Percentiles rank a stretch among this genome's conserved stretches.
Conservation (phyloP, 768 basidiomycete species). For the Kwoniella sp. region DNA sequence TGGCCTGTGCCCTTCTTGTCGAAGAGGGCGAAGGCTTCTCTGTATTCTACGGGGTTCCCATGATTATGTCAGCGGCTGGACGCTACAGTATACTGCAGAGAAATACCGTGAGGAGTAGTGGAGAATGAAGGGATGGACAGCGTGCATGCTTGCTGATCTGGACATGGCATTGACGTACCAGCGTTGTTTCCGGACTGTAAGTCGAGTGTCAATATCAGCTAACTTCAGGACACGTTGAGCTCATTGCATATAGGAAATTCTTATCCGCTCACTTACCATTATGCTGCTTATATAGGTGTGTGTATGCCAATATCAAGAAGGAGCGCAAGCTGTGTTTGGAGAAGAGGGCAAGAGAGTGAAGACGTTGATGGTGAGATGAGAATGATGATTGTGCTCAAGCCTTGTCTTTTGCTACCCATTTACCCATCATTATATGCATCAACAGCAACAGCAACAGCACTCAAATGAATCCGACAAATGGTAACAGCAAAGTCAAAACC, state of each 20-base stretch:
- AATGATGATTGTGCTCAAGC: not conserved
- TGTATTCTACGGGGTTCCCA: conserved; percentile 68
- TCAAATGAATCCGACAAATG: not conserved
- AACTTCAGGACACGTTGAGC: too few species aligned
- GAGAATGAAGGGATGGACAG: too few species aligned
- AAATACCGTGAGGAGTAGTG: too few species aligned
- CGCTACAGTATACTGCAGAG: too few species aligned
- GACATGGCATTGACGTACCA: conserved; percentile 38
- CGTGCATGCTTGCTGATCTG: too few species aligned
- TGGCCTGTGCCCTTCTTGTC: conserved; percentile 94
- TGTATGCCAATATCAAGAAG: too few species aligned
- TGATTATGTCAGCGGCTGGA: not conserved
- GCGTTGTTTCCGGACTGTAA: conserved; percentile 44
- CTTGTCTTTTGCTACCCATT: too few species aligned
- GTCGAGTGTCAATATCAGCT: not conserved
- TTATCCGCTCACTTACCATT: conserved; percentile 22
- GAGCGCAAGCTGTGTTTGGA: too few species aligned
- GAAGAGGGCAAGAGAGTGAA: too few species aligned
- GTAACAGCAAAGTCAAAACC: conserved; percentile 17
- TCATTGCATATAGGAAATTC: too few species aligned
- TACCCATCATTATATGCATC: too few species aligned
- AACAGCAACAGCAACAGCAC: not conserved
- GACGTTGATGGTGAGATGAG: conserved; percentile 7
- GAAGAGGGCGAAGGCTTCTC: conserved; percentile 95
- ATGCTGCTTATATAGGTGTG: too few species aligned